phyloP scores from a whole-genome alignment of 805 yeast genomes.

The Ogataea philodendri region DNA sequence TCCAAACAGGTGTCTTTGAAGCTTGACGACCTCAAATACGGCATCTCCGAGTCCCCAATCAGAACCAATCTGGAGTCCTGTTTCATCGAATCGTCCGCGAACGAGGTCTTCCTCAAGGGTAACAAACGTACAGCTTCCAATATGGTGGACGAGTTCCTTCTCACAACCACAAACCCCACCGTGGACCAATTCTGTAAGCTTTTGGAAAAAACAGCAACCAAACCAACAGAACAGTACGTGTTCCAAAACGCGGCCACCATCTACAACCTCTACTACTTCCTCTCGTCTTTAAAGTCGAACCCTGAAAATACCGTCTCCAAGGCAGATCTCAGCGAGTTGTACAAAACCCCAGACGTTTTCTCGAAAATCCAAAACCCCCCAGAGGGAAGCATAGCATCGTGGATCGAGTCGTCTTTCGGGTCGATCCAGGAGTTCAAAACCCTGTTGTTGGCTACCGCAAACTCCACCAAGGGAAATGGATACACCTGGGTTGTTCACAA shows the following conservation, averaged over 20 bases:
- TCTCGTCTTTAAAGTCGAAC: conserved; percentile 41
- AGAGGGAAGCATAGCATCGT: conserved; percentile 35
- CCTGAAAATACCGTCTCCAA: conserved; percentile 19
- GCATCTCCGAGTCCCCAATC: conserved; percentile 32
- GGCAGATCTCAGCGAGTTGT: conserved; percentile 35
- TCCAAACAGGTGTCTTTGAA: conserved; percentile 41
- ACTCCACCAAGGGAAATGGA: conserved; percentile 82
- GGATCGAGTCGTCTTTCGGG: conserved; percentile 67
- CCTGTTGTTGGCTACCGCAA: conserved; percentile 64
- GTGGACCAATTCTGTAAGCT: conserved; percentile 35
- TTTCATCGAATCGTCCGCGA: conserved; percentile 17
- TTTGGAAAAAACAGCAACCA: conserved; percentile 41
- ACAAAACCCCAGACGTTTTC: conserved; percentile 34
- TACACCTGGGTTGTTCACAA: conserved; percentile 84
- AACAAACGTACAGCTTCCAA: conserved; percentile 16
- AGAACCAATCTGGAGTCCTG: conserved; percentile 29
- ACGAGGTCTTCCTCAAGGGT: conserved; percentile 18
- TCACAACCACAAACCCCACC: conserved; percentile 27
- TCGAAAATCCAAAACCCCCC: conserved; percentile 31
- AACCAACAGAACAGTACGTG: conserved; percentile 43
- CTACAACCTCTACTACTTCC: conserved; percentile 47
- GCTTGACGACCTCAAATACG: conserved; percentile 40
- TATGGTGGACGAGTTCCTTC: conserved; percentile 20
- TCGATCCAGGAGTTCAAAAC: conserved; percentile 73
- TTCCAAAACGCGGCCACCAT: conserved; percentile 46